These are phyloP conservation scores for Colletotrichum chlorophyti DNA, from an alignment of 2,329 filamentous ascomycete genomes.

Conservation along the genomic window DNA sequence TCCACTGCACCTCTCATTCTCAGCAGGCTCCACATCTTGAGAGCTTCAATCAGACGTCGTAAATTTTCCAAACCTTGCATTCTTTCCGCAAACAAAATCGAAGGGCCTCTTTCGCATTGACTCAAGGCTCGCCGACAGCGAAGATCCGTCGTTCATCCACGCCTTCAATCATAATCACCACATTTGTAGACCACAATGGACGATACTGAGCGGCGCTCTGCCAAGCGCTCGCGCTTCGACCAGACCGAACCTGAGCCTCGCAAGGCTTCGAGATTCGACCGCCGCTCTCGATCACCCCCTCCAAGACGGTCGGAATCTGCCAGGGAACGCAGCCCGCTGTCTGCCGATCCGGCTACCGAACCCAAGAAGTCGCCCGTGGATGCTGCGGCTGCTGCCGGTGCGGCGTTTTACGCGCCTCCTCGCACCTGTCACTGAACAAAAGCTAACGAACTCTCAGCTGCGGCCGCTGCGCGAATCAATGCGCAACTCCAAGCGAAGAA, in stretches of 20 bases:
- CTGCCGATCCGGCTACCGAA: slow-evolving; percentile 49
- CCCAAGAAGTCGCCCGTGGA: slow-evolving; percentile 62
- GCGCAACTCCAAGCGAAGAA: slow-evolving; percentile 85
- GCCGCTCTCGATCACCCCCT: slow-evolving; percentile 85
- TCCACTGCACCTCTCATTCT: no score
- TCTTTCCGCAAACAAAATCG: background rate
- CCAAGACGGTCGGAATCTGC: slow-evolving; percentile 69
- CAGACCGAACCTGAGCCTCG: slow-evolving; percentile 85
- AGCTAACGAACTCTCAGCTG: slow-evolving; percentile 61
- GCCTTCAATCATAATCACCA: background rate
- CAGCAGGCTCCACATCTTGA: slow-evolving; percentile 18
- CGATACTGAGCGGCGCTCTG: slow-evolving; percentile 74
- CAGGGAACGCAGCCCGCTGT: slow-evolving; percentile 82
- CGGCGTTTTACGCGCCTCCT: slow-evolving; percentile 28
- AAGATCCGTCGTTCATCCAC: background rate
- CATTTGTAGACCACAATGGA: slow-evolving; percentile 57
- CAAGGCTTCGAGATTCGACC: slow-evolving; percentile 83
- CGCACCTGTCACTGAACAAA: background rate
- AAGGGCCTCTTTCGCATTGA: slow-evolving; percentile 6
- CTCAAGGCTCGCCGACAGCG: background rate
- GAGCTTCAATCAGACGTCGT: slow-evolving; percentile 27
- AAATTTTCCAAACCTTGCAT: slow-evolving; percentile 18
- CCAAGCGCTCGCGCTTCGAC: slow-evolving; percentile 93
- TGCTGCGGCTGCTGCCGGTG: slow-evolving; percentile 81
- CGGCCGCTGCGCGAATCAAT: slow-evolving; percentile 88